Base-by-base conservation (phyloP, 306 rosid genomes). In the Trichosanthes cucumerina region DNA sequence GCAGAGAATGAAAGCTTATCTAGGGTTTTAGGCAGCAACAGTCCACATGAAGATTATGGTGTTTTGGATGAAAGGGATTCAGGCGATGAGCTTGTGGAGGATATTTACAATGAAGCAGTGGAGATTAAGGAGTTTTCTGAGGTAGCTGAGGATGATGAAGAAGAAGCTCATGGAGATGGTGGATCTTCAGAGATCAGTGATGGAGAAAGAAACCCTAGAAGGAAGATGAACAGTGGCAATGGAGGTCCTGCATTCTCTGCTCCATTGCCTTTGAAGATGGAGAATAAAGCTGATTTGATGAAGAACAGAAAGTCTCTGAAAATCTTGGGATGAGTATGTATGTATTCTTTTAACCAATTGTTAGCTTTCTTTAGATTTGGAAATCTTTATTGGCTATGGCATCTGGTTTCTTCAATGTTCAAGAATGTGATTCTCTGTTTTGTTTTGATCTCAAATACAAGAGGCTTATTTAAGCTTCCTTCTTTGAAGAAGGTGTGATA, bases 261-360 rank as follows among this genome's bases (percentile, higher is more conserved):
- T 57, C 98, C 99, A 24, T 73, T 89, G 85, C 97, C 97, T 21
- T 75, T 90, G 69, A 89, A 86, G 81, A 96, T 96, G 99, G 99
- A 91, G 83, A 81, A 87, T 43, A 88, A 87, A 80, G 84, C 77
- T 52, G 97, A 83, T 39, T 79, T 66, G 80, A 65, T 77, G 77
- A 88, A 80, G 78, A 80, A 83, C 80, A 86, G 85, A 79, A 86
- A 82, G 79, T 87, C 85, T 52, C 82, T 84, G 83, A 84, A 86
- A 83, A 80, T 88, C 78, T 64, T 81, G 71, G 71, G 81, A 31
- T 89, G 84, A 88, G 60, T 49, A 73, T 70, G 54, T 39, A 11
- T n/a, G 3, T 7, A 18, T 52, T 52, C 15, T 62, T 13, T 14
- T 71, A 71, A 44, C 14, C 53, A 71, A 33, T 11, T 54, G 41